Percentiles rank a stretch among this genome's conserved stretches.
Conservation (phyloP, 2,329 filamentous ascomycete genomes). For the Curvularia eragrostidis region DNA sequence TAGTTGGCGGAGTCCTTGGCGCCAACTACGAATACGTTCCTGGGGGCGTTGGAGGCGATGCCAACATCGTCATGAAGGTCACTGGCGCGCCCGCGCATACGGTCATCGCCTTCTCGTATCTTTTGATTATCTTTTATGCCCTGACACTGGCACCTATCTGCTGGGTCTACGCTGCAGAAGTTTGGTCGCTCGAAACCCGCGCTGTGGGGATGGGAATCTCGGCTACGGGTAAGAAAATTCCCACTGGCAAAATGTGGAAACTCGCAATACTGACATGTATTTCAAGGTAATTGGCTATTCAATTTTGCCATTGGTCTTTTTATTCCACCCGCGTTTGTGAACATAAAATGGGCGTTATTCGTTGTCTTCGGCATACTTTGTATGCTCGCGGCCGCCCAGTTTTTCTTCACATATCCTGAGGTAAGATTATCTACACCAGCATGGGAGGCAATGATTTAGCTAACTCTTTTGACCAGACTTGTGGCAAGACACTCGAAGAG, state of each 20-base stretch:
- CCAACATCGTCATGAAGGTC: conserved; percentile 63
- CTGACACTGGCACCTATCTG: conserved; percentile 67
- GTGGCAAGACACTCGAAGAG: conserved; percentile 77
- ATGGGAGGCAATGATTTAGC: neutral
- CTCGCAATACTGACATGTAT: conserved; percentile 44
- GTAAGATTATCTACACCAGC: neutral
- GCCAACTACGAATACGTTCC: conserved; percentile 37
- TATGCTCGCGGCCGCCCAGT: conserved; percentile 70
- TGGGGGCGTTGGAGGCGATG: conserved; percentile 54
- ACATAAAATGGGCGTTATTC: conserved; percentile 68
- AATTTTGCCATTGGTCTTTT: conserved; percentile 64
- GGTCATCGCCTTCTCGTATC: conserved; percentile 73
- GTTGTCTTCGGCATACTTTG: conserved; percentile 79
- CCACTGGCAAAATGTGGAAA: too few relatives aligned
- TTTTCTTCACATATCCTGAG: conserved; percentile 70
- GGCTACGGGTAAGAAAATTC: conserved; percentile 58
- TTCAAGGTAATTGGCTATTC: conserved; percentile 63
- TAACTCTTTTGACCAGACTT: conserved; percentile 54
- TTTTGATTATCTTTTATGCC: conserved; percentile 74
- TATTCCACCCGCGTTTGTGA: conserved; percentile 64
- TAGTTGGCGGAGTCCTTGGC: conserved; percentile 63
- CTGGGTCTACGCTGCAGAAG: conserved; percentile 66
- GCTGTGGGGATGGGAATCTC: conserved; percentile 70
- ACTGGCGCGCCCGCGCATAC: conserved; percentile 52
- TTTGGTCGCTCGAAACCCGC: conserved; percentile 65